Base-by-base conservation (phyloP, 2,329 filamentous ascomycete genomes). In the Geosmithia putterillii region DNA sequence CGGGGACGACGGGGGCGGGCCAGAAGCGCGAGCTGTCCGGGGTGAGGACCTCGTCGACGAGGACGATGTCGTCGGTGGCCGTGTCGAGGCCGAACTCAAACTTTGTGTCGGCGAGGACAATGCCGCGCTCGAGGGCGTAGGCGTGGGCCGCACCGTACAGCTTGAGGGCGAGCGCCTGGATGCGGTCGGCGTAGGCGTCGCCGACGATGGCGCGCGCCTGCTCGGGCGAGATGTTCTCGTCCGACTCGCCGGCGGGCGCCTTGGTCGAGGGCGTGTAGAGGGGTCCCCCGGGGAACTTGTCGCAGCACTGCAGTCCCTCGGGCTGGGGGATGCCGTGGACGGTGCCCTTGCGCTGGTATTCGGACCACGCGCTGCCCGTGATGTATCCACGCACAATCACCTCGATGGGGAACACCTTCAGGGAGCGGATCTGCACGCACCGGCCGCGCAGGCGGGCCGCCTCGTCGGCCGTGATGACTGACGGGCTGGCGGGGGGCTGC, bases 1-100 rank as follows among this genome's bases (percentile, higher is more conserved):
- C 88, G 17, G 84, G 63, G 57, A 79, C 73, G 57, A 71, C 71
- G 38, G 79, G 79, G 49, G 73, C 76, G 1, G 81, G 80, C 89
- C 90, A 96, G 71, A 95, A 95, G 15, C 89, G 76, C 42, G 83
- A 90, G 44, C 76, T 83, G 59, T 87, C 83, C 2, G 88, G 87
- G 7, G 87, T 94, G 47, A 94, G 66, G 19, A 94, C 86, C 66
- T 94, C 87, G 56, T 94, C 87, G 4, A 88, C 78, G 42, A 62
- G 48, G 22, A 57, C 52, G 5, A 61, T 50, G 45, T 57, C 54
- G 38, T 54, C 52, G 9, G 47, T 54, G 41, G 45, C 54, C 42
- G 49, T 50, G 32, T 88, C 76, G 7, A 92, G 72, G 2, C 53
- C 58, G 46, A 62, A 90, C 64, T 46, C 44, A n/a, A 52, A 48